These are phyloP conservation scores for Magnusiomyces suaveolens DNA, from an alignment of 1,139 yeast species.

Conservation along the genomic window DNA sequence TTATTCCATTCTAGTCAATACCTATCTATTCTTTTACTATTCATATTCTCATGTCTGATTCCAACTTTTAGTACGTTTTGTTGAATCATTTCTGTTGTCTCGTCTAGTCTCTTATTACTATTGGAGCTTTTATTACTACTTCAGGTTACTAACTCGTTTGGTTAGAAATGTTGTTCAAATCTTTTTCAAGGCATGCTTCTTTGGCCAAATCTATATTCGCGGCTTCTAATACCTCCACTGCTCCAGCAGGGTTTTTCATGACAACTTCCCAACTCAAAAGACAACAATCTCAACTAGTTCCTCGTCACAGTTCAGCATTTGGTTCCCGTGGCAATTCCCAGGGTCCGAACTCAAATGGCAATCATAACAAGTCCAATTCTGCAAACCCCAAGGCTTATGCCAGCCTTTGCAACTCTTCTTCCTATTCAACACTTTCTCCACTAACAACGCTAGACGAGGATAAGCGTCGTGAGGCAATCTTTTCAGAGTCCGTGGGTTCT, in stretches of 20 bases:
- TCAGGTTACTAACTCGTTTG: too few relatives aligned
- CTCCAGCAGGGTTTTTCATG: conserved; percentile 30
- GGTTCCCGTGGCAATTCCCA: not conserved
- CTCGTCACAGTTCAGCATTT: conserved; percentile 17
- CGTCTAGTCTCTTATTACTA: too few relatives aligned
- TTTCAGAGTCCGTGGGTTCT: conserved; percentile 15
- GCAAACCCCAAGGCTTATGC: conserved; percentile 13
- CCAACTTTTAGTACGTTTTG: too few relatives aligned
- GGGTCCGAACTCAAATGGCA: not conserved
- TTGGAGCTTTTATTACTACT: not conserved
- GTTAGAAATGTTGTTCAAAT: conserved; percentile 6
- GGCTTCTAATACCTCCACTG: conserved; percentile 2
- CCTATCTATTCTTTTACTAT: too few relatives aligned
- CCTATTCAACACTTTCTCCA: conserved; percentile 24
- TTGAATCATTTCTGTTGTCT: too few relatives aligned
- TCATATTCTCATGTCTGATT: too few relatives aligned
- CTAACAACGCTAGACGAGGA: conserved; percentile 29
- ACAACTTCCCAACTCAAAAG: conserved; percentile 35
- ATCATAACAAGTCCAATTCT: conserved; percentile 10
- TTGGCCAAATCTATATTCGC: conserved; percentile 4
- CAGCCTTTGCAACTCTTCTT: conserved; percentile 15
- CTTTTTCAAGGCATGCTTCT: conserved; percentile 6
- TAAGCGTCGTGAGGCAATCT: conserved; percentile 21
- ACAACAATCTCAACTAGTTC: conserved; percentile 33
- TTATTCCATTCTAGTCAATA: too few relatives aligned